Base-by-base conservation (phyloP, 257 asterid species). In the Buddleja alternifolia region DNA sequence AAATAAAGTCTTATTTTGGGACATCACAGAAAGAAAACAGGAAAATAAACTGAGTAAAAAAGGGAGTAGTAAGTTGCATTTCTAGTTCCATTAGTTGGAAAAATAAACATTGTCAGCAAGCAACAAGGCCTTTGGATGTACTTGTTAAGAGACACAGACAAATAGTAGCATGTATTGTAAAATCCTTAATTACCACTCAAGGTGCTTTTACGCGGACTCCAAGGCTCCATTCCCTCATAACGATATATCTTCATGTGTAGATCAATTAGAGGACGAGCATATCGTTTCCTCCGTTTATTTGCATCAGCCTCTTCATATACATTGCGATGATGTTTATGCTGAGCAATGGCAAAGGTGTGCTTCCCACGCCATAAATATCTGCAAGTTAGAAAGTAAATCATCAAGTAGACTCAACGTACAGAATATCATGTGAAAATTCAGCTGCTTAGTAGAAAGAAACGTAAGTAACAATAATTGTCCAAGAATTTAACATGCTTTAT, bases 211-310 rank as follows among this genome's bases (percentile, higher is more conserved):
- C 57, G 75, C 39, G 85, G 81, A 78, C 37, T 77, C 99, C 99
- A 94, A 10, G 95, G 88, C 82, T 88, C 85, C 96, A 90, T 66
- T 77, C 97, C 95, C 78, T 93, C 99, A 2, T 83, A 85, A 16
- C 79, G 80, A 70, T 93, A 93, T 73, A 90, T 90, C 75, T 87
- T 93, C 90, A 84, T 88, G 15, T 90, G 97, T 44, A 90, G 88
- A 81, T 93, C 97, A 60, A 90, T 88, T 36, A 93, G 86, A 34
- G 98, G 98, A 19, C 97, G 95, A 69, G 98, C 97, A 85, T 93
- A 93, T 60, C 99, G 82, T 77, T 93, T 90, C 75, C 99, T 88
- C 70, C 99, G 75, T 83, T 93, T 90, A 80, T 90, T 90, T 20
- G 99, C 66, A 79, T 90, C 99, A 1, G 97, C 96, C 80, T 93